Evolutionary conservation across 2,329 filamentous ascomycete species (phyloP).

Genomic region (Calonectria pseudoturangicola): DNA sequence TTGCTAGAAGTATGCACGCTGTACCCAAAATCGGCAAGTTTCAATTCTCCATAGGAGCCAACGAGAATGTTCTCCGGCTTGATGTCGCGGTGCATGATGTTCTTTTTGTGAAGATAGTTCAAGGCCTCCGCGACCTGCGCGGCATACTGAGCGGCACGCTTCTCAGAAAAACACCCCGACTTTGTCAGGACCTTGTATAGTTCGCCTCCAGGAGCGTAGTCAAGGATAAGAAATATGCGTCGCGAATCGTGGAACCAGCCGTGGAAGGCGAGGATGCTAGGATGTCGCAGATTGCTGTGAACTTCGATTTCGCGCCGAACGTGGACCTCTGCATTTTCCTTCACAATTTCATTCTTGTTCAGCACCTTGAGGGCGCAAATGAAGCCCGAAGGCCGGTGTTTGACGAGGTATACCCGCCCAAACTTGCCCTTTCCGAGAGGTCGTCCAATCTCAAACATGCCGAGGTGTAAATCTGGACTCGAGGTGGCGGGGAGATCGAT

Average conservation of each 20-base stretch:
- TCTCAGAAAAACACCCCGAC: conserved; percentile 80
- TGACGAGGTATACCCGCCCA: conserved; percentile 82
- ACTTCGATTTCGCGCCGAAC: conserved; percentile 84
- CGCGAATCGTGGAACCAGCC: conserved; percentile 84
- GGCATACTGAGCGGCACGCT: conserved; percentile 82
- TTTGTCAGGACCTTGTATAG: conserved; percentile 82
- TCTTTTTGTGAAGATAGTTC: conserved; percentile 56
- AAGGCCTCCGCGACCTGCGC: conserved; percentile 78
- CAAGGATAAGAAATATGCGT: conserved; percentile 82
- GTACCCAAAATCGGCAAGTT: conserved; percentile 56
- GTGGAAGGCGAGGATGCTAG: conserved; percentile 78
- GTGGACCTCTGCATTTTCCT: conserved; percentile 81
- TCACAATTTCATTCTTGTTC: conserved; percentile 81
- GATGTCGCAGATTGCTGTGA: conserved; percentile 82
- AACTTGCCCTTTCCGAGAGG: conserved; percentile 85
- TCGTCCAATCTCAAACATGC: conserved; percentile 86
- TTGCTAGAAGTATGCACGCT: conserved; percentile 54
- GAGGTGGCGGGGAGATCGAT: background rate
- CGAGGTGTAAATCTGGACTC: conserved; percentile 53
- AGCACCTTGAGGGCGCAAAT: conserved; percentile 84
- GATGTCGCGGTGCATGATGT: conserved; percentile 59
- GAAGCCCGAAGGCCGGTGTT: conserved; percentile 79
- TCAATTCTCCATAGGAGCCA: conserved; percentile 54
- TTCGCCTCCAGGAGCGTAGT: conserved; percentile 79
- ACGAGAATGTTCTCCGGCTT: conserved; percentile 62